Evolutionary conservation across 2,329 filamentous ascomycete genomes (phyloP).

Genomic region (Colletotrichum tanaceti): DNA sequence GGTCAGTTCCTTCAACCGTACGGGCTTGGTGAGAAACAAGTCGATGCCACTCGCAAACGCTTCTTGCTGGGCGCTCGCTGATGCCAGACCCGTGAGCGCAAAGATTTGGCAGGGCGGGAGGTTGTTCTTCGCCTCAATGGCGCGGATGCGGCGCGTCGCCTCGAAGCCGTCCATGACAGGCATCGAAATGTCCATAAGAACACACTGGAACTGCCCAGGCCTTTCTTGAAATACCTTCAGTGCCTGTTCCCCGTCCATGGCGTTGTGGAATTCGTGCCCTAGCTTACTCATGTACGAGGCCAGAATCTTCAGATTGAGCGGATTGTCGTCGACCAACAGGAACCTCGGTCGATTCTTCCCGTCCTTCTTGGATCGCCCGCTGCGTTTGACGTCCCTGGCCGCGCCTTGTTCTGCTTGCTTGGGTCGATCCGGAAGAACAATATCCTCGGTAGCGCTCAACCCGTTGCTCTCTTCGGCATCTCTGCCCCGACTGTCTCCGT

Average conservation of each 20-base stretch:
- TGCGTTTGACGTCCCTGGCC: neutral
- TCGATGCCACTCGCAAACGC: slow-evolving; percentile 65
- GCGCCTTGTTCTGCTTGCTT: neutral
- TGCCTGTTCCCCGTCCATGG: slow-evolving; percentile 51
- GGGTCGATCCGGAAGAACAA: neutral
- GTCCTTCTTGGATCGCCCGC: neutral
- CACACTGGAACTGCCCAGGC: slow-evolving; percentile 44
- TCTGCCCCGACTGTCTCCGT: neutral
- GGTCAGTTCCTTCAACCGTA: slow-evolving; percentile 56
- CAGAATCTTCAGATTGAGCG: slow-evolving; percentile 53
- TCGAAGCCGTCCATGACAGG: slow-evolving; percentile 66
- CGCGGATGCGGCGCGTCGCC: slow-evolving; percentile 61
- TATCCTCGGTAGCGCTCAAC: neutral
- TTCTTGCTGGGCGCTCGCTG: slow-evolving; percentile 62
- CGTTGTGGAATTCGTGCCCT: slow-evolving; percentile 46
- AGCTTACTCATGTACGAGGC: slow-evolving; percentile 52
- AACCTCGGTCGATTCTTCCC: slow-evolving; percentile 35
- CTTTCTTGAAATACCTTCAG: slow-evolving; percentile 46
- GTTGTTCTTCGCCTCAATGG: slow-evolving; percentile 57
- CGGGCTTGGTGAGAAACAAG: slow-evolving; percentile 66
- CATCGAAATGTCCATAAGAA: slow-evolving; percentile 67
- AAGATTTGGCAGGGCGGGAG: slow-evolving; percentile 60
- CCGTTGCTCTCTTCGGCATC: neutral
- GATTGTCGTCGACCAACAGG: slow-evolving; percentile 56
- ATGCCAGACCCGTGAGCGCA: slow-evolving; percentile 64